Base-by-base conservation (phyloP, 2,329 filamentous ascomycete species). In the Talaromyces piceae region DNA sequence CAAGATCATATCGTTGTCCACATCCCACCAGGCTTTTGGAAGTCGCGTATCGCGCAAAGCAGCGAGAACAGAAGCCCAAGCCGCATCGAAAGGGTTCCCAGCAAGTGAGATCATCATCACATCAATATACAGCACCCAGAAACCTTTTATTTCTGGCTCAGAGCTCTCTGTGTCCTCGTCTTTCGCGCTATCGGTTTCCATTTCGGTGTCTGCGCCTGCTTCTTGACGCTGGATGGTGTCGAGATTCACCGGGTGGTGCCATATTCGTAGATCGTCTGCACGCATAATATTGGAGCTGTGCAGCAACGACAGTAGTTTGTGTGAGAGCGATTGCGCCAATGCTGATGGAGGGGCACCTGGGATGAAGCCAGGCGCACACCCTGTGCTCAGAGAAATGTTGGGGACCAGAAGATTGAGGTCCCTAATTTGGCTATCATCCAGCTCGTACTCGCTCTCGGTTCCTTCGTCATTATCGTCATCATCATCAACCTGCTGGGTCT, bases 61-160 rank as follows among this genome's bases (percentile, higher is more conserved):
- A 7, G 91, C 88, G 20, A 95, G 68, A 0, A 94, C 78, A 11
- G 89, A 84, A 1, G 86, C 80, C 91, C 91, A 97, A 0, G 89
- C 88, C 0, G 88, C 87, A 63, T 98, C 91, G 58, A 97, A 91
- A 1, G 89, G 82, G 62, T 93, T 95, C 5, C 91, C 91, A 57
- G 95, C 91, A 46, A 95, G 82, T 0, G 88, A 94, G 58, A 98
- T 85, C 71, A 95, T 93, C 63, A 96, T 80, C n/a, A 96, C 77
- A 64, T 97, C 91, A 58, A 98, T 87, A 69, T 95, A 96, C 18
- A 98, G 81, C 8, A 88, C 84, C 93, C 91, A 98, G 68, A 94
- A 97, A 0, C 86, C 93, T 65, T 87, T 91, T 9, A 91, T 69
- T 56, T 82, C 77, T 6, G 67, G 66, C 37, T 61, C 58, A 12